Evolutionary conservation across 139 green algal genomes (phyloP), one percentile per base, ranked within the genome.

Genomic region (Chlorella sp.): DNA sequence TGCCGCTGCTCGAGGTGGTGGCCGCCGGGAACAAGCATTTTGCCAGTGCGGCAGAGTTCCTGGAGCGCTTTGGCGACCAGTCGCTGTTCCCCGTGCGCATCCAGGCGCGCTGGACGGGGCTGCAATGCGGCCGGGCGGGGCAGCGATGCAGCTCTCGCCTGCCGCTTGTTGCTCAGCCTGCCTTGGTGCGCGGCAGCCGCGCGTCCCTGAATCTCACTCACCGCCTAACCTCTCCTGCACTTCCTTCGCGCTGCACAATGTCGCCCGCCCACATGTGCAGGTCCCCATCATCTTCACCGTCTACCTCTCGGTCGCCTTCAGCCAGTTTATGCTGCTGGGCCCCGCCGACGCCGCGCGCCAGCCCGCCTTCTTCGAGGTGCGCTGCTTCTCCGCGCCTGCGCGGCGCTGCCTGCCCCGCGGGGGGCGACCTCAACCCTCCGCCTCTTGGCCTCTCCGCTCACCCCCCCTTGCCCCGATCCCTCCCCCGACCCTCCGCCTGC

Each of bases 1-100:
- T 96, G 60, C 92, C 92, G 36, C 77, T 97, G 68, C 79, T 97
- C 66, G 88, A 96, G 27, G 85, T 94, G 33, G 77, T 97, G 38
- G 87, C 89, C 12, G 79, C 88, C 27, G 90, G 90, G 35, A 96
- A 97, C 84, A 94, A 94, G 79, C 87, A 92, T 59, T 74, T 97
- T 40, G 87, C 66, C 5, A 70, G 80, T 67, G 87, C 88, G 0
- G 77, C 81, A 8, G 84, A 79, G 45, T 95, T 94, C 74, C 87
- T 95, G 79, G 23, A 66, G 21, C 90, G 88, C 82, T 96, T 94
- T 77, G 86, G 79, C 1, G 58, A 90, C 48, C 78, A 91, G 71
- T 76, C 82, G 7, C 87, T 92, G 80, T 96, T 96, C 80, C 90
- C 92, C 0, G 90, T 96, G 35, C 89, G 88, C 74, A 74, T 94